A percentile compares a stretch with the other conserved stretches of the same genome.
phyloP scores from a whole-genome alignment of 148 eudicot genomes.

The Rheum nobile region DNA sequence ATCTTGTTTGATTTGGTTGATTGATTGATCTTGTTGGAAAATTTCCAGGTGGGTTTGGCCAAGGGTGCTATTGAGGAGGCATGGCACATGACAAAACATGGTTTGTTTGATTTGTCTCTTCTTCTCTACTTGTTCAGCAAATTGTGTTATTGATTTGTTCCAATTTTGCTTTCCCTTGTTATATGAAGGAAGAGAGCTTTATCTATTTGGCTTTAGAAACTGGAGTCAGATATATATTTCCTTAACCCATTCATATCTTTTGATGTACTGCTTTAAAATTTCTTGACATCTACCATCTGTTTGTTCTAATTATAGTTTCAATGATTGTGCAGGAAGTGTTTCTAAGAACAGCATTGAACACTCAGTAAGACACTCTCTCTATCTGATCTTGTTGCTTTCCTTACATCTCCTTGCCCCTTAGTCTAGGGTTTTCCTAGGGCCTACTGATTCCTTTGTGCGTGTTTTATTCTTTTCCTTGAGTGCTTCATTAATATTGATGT shows the following conservation, averaged over 20 bases:
- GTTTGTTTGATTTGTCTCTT: background rate
- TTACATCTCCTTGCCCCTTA: background rate
- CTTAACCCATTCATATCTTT: too few relatives aligned
- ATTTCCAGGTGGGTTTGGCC: constrained; percentile 3
- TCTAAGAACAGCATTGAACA: background rate
- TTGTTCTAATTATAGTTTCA: background rate
- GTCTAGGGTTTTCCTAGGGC: too few relatives aligned
- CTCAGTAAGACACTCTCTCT: background rate
- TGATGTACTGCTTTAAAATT: background rate
- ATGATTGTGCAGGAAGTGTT: background rate
- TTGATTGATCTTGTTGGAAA: background rate
- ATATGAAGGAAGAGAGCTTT: background rate
- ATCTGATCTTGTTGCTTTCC: background rate
- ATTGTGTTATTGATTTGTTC: background rate
- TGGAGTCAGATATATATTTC: too few relatives aligned
- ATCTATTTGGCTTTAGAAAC: too few relatives aligned
- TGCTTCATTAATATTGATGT: too few relatives aligned
- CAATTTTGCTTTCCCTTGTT: background rate
- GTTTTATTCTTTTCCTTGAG: too few relatives aligned
- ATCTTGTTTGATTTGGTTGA: background rate
- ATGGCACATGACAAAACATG: background rate
- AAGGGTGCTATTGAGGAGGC: constrained; percentile 2
- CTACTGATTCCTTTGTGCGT: too few relatives aligned
- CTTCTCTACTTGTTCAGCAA: too few relatives aligned
- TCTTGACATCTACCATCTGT: background rate